These are phyloP conservation scores for Phaffomyces thermotolerans DNA, from an alignment of 805 yeast genomes.

Conservation along the genomic window DNA sequence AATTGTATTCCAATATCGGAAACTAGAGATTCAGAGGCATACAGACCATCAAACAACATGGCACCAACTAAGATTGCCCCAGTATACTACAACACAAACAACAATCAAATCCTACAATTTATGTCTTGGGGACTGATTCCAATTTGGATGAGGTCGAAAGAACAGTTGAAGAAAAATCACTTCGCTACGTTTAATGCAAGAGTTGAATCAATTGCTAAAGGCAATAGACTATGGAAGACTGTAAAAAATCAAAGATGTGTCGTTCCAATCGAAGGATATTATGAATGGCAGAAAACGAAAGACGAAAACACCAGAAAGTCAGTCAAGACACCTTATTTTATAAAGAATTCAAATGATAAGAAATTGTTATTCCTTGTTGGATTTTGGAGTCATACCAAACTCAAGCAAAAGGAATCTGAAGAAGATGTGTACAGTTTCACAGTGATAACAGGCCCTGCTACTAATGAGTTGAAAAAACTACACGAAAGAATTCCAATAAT, in stretches of 20 bases:
- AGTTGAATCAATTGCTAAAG: slow-evolving; percentile 46
- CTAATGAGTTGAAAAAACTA: slow-evolving; percentile 53
- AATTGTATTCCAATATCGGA: slow-evolving; percentile 5
- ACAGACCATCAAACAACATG: slow-evolving; percentile 44
- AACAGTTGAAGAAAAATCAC: slow-evolving; percentile 22
- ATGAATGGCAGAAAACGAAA: slow-evolving; percentile 56
- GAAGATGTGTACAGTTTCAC: slow-evolving; percentile 45
- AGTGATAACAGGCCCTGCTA: slow-evolving; percentile 69
- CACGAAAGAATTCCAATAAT: slow-evolving; percentile 78
- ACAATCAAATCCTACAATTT: slow-evolving; percentile 29
- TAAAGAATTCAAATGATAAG: slow-evolving; percentile 41
- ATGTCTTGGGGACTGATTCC: slow-evolving; percentile 86
- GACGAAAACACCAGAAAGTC: slow-evolving; percentile 24
- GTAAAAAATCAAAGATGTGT: slow-evolving; percentile 54
- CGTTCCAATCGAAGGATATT: slow-evolving; percentile 77
- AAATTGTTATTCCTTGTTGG: slow-evolving; percentile 64
- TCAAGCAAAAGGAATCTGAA: not conserved
- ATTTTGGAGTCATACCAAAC: slow-evolving; percentile 28
- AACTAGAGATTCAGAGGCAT: slow-evolving; percentile 13
- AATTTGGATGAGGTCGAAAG: slow-evolving; percentile 42
- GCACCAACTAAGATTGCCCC: slow-evolving; percentile 53
- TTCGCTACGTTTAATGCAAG: slow-evolving; percentile 69
- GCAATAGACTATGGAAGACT: slow-evolving; percentile 50
- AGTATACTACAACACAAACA: slow-evolving; percentile 21
- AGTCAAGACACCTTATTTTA: slow-evolving; percentile 56